phyloP scores from a whole-genome alignment of 371 early-diverging fungal species.

The Apophysomyces variabilis region DNA sequence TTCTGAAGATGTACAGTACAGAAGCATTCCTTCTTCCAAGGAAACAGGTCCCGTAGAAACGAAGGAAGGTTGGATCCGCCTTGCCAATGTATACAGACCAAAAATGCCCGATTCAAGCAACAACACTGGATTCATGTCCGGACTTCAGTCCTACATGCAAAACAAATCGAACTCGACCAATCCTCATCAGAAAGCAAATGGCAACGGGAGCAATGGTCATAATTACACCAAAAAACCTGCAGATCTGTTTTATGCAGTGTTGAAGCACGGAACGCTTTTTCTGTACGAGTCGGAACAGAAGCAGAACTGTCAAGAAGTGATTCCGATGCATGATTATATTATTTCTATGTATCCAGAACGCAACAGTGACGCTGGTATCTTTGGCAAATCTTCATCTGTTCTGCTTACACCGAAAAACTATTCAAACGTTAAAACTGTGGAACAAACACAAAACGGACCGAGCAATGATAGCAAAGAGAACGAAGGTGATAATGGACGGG shows the following conservation, averaged over 20 bases:
- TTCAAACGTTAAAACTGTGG: background rate
- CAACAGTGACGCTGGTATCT: conserved; percentile 60
- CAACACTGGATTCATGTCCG: conserved; percentile 31
- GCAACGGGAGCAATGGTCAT: background rate
- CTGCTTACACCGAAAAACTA: conserved; percentile 40
- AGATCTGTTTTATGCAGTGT: conserved; percentile 67
- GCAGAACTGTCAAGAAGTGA: conserved; percentile 76
- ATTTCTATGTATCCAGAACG: conserved; percentile 67
- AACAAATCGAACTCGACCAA: background rate
- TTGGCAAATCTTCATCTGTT: conserved; percentile 56
- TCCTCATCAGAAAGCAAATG: conserved; percentile 13
- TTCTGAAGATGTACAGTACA: too few relatives aligned
- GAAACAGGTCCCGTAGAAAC: background rate
- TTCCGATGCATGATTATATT: conserved; percentile 69
- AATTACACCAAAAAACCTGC: conserved; percentile 23
- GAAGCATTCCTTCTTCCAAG: too few relatives aligned
- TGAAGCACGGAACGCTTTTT: conserved; percentile 81
- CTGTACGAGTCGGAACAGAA: conserved; percentile 77
- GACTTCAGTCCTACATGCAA: conserved; percentile 22
- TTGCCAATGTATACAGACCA: conserved; percentile 35
- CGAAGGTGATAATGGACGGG: conserved; percentile 18
- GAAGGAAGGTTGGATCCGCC: conserved; percentile 44
- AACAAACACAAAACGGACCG: conserved; percentile 11
- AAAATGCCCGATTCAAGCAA: conserved; percentile 13
- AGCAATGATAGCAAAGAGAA: background rate